Evolutionary conservation across 75 land plant species (phyloP).

Genomic region (Azolla pinnata): DNA sequence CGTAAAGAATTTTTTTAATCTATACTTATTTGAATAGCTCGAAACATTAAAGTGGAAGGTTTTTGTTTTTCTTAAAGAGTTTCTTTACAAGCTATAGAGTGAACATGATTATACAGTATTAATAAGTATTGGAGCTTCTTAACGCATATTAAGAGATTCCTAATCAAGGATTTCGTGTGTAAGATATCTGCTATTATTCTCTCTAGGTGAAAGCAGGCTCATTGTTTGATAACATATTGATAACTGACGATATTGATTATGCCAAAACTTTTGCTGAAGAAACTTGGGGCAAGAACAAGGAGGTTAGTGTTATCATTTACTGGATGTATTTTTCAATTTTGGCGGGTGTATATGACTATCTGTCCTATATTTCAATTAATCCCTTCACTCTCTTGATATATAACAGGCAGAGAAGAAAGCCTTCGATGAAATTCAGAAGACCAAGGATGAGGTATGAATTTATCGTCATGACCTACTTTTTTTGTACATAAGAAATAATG

Average conservation of each 20-base stretch:
- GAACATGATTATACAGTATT: too few species aligned
- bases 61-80: not conserved
- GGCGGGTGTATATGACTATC: not conserved
- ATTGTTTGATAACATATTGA: conserved; percentile 72
- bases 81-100: too few species aligned
- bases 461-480: too few species aligned
- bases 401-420: conserved; percentile 44
- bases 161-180: too few species aligned
- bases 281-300: conserved; percentile 73
- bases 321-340: not conserved
- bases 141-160: too few species aligned
- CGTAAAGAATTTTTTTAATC: not conserved
- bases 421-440: conserved; percentile 49
- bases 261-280: conserved; percentile 64
- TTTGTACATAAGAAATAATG: too few species aligned
- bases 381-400: not conserved
- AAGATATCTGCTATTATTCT: too few species aligned
- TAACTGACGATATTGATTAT: conserved; percentile 80
- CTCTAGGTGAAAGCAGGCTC: conserved; percentile 94
- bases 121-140: too few species aligned
- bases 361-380: not conserved
- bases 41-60: not conserved
- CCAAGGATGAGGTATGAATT: conserved; percentile 34
- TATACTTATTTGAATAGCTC: not conserved
- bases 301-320: conserved; percentile 33